Evolutionary conservation across 345 rosid genomes (phyloP).

Genomic region (Populus simonii): DNA sequence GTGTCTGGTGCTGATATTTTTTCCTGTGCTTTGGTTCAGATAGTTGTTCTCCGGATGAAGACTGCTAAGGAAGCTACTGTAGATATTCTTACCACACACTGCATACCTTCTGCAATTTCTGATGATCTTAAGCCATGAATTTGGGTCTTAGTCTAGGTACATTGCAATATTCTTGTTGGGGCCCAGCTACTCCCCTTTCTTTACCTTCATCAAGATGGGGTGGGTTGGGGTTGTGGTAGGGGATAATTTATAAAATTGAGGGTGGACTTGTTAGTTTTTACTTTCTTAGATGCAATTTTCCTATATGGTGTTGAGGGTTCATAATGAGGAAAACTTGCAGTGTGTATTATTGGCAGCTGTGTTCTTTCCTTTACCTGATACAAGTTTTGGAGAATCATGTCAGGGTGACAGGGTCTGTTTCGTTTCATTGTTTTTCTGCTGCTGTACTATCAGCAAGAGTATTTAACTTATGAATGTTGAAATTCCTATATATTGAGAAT

Average conservation of each 20-base stretch:
- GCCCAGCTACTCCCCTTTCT: background rate
- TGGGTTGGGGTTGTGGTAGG: too few species aligned
- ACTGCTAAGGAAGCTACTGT: slow-evolving; percentile 81
- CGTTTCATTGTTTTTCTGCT: background rate
- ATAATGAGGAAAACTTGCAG: background rate
- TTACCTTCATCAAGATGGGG: background rate
- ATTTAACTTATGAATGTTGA: too few species aligned
- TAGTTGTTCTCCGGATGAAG: slow-evolving; percentile 66
- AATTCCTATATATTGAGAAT: too few species aligned
- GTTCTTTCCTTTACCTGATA: background rate
- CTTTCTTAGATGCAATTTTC: background rate
- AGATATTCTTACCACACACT: slow-evolving; percentile 81
- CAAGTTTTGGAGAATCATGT: background rate
- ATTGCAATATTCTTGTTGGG: background rate
- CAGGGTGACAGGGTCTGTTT: background rate
- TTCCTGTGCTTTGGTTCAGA: slow-evolving; percentile 34
- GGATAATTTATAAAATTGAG: background rate
- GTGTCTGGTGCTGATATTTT: background rate
- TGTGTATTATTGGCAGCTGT: background rate
- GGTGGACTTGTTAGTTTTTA: background rate
- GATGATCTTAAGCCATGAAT: slow-evolving; percentile 61
- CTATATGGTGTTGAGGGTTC: background rate
- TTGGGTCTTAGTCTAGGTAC: background rate
- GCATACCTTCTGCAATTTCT: slow-evolving; percentile 90
- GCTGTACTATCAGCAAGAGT: background rate